Conservation (phyloP, 75 land plant genomes). For the Sequoia sempervirens region DNA sequence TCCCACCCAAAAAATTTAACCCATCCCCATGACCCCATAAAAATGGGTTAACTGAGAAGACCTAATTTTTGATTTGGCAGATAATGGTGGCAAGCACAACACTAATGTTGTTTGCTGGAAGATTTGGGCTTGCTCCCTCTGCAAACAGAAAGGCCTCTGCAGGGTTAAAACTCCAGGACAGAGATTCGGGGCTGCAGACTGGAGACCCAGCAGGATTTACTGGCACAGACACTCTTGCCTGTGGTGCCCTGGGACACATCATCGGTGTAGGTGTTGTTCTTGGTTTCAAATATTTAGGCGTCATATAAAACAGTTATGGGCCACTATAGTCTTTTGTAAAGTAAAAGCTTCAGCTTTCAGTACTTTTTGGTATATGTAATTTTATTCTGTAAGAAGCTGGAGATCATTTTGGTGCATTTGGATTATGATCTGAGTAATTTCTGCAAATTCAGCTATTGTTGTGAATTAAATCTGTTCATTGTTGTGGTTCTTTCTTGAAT, state of each 20-base stretch:
- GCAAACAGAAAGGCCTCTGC: slow-evolving; percentile 85
- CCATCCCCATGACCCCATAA: background rate
- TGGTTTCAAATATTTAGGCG: slow-evolving; percentile 73
- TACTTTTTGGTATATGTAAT: background rate
- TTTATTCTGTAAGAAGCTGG: background rate
- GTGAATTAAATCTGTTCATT: background rate
- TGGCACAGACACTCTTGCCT: slow-evolving; percentile 84
- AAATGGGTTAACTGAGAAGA: background rate
- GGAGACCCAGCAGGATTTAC: slow-evolving; percentile 98
- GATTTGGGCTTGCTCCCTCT: slow-evolving; percentile 95
- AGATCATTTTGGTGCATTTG: background rate
- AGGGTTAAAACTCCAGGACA: slow-evolving; percentile 79
- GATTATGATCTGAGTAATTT: background rate
- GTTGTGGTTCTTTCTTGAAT: background rate
- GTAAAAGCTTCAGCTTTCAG: background rate
- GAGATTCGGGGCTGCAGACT: slow-evolving; percentile 94
- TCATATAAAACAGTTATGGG: slow-evolving; percentile 29
- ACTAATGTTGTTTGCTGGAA: slow-evolving; percentile 83
- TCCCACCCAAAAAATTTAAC: background rate
- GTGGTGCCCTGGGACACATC: slow-evolving; percentile 80
- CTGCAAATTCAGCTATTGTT: background rate
- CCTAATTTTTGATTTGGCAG: slow-evolving; percentile 19
- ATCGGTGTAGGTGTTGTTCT: slow-evolving; percentile 92
- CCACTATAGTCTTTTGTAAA: slow-evolving; percentile 6
- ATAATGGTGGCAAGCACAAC: slow-evolving; percentile 83